Base-by-base conservation (phyloP, 305 asterid species). In the Plantago coronopus region DNA sequence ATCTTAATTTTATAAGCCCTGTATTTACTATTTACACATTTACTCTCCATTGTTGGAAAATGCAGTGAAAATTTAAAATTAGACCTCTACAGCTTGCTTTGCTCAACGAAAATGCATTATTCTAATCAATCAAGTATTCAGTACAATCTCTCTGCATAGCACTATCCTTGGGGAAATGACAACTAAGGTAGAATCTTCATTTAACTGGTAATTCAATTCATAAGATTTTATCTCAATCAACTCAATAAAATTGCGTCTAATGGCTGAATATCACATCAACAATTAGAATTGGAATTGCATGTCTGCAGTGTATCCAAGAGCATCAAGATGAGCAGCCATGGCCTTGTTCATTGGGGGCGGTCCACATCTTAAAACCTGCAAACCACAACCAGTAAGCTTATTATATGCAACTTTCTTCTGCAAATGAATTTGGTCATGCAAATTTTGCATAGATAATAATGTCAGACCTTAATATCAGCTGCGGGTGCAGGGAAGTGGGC, bases 401-500 rank as follows among this genome's bases (percentile, higher is more conserved):
- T 19, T 58, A 21, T 14, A n/a, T 20, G n/a, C 4, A 16, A 3
- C 7, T 7, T 19, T 38, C 20, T 57, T 16, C 51, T 31, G 38
- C 38, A 31, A 31, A 2, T 31, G 8, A 10, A 4, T 22, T 2
- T 14, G 3, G 15, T 22, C 13, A 13, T 43, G 15, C 12, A 1
- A 56, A 44, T 51, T 29, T 54, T 16, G n/a, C 6, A 15, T 17
- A 12, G 64, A 66, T 63, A 17, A n/a, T n/a, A 29, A 62, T 34
- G 25, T 53, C 8, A 15, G n/a, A 91, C 97, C 96, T 78, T 72
- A 59, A 91, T 76, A 61, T 88, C 94, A 19, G 82, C 59, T 29
- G 98, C 91, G 0, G 97, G 96, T 34, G 89, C 78, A 14, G 97
- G 97, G 64, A 84, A 81, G 63, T 88, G 87, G 51, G 75, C 73